phyloP scores from a whole-genome alignment of 2,329 filamentous ascomycete species.

The Ceratocystis variospora region DNA sequence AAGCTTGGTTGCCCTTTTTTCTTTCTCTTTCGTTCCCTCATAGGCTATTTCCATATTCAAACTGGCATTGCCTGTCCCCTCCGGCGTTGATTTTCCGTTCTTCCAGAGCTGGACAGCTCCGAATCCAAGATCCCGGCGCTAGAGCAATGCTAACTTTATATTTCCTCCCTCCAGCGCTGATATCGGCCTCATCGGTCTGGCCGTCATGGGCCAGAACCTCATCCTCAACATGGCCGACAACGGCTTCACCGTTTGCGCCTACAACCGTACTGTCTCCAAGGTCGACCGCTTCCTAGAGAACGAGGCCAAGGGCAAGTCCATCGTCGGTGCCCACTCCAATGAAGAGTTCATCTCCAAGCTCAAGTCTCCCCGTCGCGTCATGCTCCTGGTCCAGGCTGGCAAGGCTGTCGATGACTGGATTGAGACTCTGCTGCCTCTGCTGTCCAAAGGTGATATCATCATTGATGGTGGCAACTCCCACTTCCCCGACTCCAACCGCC shows the following conservation, averaged over 20 bases:
- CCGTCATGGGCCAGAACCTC: slow-evolving; percentile 82
- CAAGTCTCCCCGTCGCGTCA: slow-evolving; percentile 91
- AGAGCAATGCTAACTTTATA: slow-evolving; percentile 37
- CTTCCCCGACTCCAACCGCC: slow-evolving; percentile 97
- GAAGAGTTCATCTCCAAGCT: slow-evolving; percentile 94
- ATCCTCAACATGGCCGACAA: slow-evolving; percentile 83
- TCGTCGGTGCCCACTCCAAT: slow-evolving; percentile 83
- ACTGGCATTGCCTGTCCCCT: no score
- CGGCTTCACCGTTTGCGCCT: slow-evolving; percentile 93
- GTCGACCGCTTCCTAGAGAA: slow-evolving; percentile 88
- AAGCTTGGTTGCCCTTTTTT: no score
- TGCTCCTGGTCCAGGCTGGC: slow-evolving; percentile 98
- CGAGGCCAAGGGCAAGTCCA: slow-evolving; percentile 88
- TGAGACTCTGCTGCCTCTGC: slow-evolving; percentile 73
- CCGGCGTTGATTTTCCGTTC: no score
- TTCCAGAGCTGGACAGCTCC: no score
- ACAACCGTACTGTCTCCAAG: slow-evolving; percentile 97
- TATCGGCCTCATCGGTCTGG: slow-evolving; percentile 84
- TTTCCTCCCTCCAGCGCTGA: slow-evolving; percentile 50
- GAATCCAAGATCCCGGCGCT: background rate
- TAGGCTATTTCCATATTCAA: no score
- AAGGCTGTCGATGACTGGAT: slow-evolving; percentile 99
- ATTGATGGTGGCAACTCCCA: slow-evolving; percentile 99
- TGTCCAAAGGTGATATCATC: slow-evolving; percentile 88
- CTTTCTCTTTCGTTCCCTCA: no score